Conservation (phyloP, 345 rosid genomes). For the Eucalyptus regnans region DNA sequence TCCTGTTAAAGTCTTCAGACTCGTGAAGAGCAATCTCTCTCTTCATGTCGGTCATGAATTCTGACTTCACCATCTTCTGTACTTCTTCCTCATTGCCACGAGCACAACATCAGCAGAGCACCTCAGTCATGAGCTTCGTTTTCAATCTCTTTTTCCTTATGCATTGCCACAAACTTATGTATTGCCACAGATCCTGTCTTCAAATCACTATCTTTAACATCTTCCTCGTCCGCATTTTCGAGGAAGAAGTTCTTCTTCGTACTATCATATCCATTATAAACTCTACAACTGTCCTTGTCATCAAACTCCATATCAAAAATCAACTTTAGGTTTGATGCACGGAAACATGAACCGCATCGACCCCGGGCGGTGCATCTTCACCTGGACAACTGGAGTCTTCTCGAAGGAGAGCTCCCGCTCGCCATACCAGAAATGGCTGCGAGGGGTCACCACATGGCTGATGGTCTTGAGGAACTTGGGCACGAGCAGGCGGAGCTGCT, state of each 20-base stretch:
- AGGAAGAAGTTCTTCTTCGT: conserved; percentile 4
- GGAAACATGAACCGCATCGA: conserved; percentile 51
- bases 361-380: conserved; percentile 46
- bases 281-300: not conserved
- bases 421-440: conserved; percentile 18
- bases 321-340: conserved; percentile 50
- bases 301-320: conserved; percentile 48
- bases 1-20: no score
- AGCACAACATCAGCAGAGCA: no score
- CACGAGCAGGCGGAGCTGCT: conserved; percentile 12
- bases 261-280: not conserved
- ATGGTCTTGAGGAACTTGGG: conserved; percentile 24
- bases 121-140: no score
- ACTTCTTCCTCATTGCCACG: no score
- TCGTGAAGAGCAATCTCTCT: no score
- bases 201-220: no score
- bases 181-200: no score
- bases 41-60: no score
- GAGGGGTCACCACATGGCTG: not conserved
- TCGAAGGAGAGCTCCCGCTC: conserved; percentile 80
- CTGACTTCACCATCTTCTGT: no score
- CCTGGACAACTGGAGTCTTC: conserved; percentile 60
- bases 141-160: no score
- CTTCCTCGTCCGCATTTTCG: not conserved
- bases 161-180: no score